Conservation (phyloP, 108 stramenopile species). For the Skeletonema costatum region DNA sequence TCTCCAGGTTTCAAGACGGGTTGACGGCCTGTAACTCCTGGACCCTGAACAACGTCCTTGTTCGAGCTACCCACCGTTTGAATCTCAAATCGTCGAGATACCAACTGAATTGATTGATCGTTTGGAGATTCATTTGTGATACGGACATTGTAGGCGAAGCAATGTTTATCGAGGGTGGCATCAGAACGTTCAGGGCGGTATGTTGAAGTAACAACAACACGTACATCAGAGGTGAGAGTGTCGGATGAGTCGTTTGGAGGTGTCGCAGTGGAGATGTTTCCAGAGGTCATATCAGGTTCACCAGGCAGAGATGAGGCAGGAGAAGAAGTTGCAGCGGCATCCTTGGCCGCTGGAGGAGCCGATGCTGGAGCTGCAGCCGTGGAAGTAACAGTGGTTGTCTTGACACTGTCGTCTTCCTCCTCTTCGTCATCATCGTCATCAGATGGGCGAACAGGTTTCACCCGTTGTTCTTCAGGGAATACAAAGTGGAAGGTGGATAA, state of each 20-base stretch:
- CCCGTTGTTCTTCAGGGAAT: slow-evolving; percentile 88
- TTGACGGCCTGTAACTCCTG: slow-evolving; percentile 89
- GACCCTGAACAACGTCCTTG: slow-evolving; percentile 91
- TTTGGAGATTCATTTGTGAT: slow-evolving; percentile 86
- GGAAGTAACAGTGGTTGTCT: slow-evolving; percentile 20
- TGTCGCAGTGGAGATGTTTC: slow-evolving; percentile 51
- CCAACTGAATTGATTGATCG: slow-evolving; percentile 73
- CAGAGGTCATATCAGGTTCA: slow-evolving; percentile 84
- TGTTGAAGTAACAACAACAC: slow-evolving; percentile 79
- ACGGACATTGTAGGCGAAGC: slow-evolving; percentile 93
- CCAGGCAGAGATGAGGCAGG: slow-evolving; percentile 78
- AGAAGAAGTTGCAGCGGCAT: slow-evolving; percentile 11
- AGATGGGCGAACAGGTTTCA: slow-evolving; percentile 64
- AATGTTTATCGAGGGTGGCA: slow-evolving; percentile 78
- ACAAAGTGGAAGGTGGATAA: slow-evolving; percentile 84
- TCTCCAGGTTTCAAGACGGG: slow-evolving; percentile 93
- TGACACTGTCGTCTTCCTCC: slow-evolving; percentile 62
- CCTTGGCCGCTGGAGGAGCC: slow-evolving; percentile 23
- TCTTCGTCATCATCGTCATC: slow-evolving; percentile 85
- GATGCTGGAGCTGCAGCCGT: slow-evolving; percentile 28
- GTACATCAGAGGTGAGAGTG: slow-evolving; percentile 66
- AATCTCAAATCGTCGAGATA: slow-evolving; percentile 91
- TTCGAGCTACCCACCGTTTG: slow-evolving; percentile 79
- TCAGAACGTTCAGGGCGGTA: slow-evolving; percentile 92
- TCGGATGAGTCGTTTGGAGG: slow-evolving; percentile 73